Evolutionary conservation across 1,139 yeast species (phyloP).

Genomic region (Hanseniaspora uvarum): DNA sequence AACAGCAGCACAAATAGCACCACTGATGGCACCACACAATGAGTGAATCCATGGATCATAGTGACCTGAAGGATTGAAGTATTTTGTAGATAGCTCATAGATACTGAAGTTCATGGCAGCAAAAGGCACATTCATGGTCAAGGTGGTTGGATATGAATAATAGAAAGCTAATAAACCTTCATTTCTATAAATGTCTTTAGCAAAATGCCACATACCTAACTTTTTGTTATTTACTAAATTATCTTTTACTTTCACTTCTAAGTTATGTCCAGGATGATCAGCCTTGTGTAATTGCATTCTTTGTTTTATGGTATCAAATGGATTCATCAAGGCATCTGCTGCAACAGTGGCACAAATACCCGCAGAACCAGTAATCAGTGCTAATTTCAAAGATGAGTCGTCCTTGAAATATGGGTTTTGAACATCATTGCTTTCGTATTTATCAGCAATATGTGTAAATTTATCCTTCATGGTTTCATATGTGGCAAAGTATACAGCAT

Average conservation of each 20-base stretch:
- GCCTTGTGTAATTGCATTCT: slow-evolving; percentile 49
- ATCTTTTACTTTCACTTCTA: slow-evolving; percentile 3
- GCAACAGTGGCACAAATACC: slow-evolving; percentile 93
- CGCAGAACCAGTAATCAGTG: slow-evolving; percentile 71
- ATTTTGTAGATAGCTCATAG: slow-evolving; percentile 70
- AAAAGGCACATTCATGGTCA: slow-evolving; percentile 87
- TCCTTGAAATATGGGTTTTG: slow-evolving; percentile 7
- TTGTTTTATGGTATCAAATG: slow-evolving; percentile 91
- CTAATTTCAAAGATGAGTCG: slow-evolving; percentile 27
- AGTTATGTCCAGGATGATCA: slow-evolving; percentile 19
- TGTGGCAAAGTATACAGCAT: slow-evolving; percentile 93
- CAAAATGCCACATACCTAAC: slow-evolving; percentile 32
- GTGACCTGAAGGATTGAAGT: slow-evolving; percentile 63
- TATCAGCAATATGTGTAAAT: slow-evolving; percentile 3
- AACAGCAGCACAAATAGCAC: slow-evolving; percentile 91
- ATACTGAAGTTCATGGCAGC: slow-evolving; percentile 91
- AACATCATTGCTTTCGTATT: not conserved
- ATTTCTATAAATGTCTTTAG: slow-evolving; percentile 44
- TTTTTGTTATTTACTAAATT: slow-evolving; percentile 18
- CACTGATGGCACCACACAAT: slow-evolving; percentile 88
- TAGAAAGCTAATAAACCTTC: slow-evolving; percentile 84
- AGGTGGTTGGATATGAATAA: slow-evolving; percentile 88
- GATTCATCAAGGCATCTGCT: slow-evolving; percentile 94
- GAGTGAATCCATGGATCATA: slow-evolving; percentile 92
- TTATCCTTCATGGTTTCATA: slow-evolving; percentile 74